A percentile compares a stretch with the other conserved stretches of the same genome.
These are phyloP conservation scores for Cryphonectria nitschkei DNA, from an alignment of 2,329 filamentous ascomycete species.

Conservation along the genomic window DNA sequence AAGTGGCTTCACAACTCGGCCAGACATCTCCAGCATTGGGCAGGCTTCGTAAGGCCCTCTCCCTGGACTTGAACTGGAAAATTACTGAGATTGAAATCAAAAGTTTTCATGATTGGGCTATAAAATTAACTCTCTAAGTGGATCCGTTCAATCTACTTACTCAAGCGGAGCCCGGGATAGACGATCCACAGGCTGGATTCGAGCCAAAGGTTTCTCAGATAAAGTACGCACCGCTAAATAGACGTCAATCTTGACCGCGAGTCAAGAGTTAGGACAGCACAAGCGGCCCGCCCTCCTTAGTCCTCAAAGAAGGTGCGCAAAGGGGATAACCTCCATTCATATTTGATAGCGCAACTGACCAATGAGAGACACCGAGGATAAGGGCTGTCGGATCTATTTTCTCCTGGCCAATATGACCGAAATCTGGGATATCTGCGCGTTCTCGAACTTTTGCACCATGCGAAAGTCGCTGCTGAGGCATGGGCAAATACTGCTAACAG, in stretches of 20 bases:
- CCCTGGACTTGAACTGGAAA: not conserved
- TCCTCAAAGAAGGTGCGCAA: not conserved
- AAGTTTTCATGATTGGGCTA: not conserved
- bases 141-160: not conserved
- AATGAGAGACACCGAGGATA: not conserved
- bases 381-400: too few species aligned
- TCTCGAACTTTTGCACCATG: too few species aligned
- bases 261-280: not conserved
- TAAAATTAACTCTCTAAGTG: not conserved
- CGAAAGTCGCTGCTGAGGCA: not conserved
- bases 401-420: not conserved
- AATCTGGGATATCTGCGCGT: too few species aligned
- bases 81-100: not conserved
- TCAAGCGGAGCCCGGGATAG: not conserved
- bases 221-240: not conserved
- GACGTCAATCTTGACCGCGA: not conserved
- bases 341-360: not conserved
- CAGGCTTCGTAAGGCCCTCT: not conserved
- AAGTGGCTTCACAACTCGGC: constrained; percentile 1
- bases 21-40: not conserved
- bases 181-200: not conserved
- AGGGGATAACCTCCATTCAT: not conserved
- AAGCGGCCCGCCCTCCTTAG: too few species aligned
- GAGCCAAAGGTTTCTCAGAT: not conserved
- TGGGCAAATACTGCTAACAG: not conserved